phyloP scores from a whole-genome alignment of 805 yeast species.

The Deakozyma indianensis region DNA sequence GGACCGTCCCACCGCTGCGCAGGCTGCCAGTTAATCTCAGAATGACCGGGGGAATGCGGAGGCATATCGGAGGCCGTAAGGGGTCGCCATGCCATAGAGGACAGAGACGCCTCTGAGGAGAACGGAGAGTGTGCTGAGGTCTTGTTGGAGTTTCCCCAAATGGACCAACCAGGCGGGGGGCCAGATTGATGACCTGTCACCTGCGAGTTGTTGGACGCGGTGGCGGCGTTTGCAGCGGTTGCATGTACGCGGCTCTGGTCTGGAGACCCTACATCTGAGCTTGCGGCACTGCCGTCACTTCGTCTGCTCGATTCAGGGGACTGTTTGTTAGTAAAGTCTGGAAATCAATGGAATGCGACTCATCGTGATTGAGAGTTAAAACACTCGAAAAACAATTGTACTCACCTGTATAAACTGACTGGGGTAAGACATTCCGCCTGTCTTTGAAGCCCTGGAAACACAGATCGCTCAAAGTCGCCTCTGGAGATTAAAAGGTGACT shows the following conservation, averaged over 20 bases:
- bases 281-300: neutral
- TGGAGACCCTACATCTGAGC: neutral
- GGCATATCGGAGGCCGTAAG: neutral
- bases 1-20: neutral
- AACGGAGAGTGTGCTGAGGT: neutral
- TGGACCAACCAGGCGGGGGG: neutral
- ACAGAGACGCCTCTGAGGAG: neutral
- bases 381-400: neutral
- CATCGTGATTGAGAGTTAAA: too few relatives aligned
- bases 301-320: neutral
- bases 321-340: neutral
- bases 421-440: neutral
- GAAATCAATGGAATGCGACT: too few relatives aligned
- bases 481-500: too few relatives aligned
- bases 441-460: neutral
- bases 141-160: neutral
- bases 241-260: neutral
- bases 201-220: too few relatives aligned
- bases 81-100: neutral
- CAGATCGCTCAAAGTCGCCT: neutral
- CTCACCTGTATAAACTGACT: neutral
- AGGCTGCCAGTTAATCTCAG: neutral
- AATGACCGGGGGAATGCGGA: neutral
- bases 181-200: neutral
- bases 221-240: neutral